These are phyloP conservation scores for Rhizophagus clarus DNA, from an alignment of 192 early-diverging fungal genomes.

Conservation along the genomic window DNA sequence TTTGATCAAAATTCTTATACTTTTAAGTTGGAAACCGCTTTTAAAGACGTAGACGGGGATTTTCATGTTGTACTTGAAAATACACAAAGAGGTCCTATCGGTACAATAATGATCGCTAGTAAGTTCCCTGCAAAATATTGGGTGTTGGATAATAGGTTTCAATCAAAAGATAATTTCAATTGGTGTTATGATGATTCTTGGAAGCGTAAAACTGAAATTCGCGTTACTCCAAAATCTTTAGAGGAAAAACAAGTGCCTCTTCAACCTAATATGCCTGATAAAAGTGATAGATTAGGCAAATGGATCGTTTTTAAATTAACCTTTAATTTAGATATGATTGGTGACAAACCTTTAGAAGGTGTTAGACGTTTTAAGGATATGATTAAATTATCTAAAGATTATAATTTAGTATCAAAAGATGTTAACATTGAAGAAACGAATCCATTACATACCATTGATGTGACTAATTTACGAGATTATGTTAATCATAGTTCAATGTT, in stretches of 20 bases:
- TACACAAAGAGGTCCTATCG: neutral
- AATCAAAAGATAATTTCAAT: constrained; percentile 1
- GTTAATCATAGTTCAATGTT: constrained; percentile 23
- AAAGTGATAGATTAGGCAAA: constrained; percentile 39
- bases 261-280: constrained; percentile 31
- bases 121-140: constrained; percentile 47
- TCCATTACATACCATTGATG: neutral
- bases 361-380: neutral
- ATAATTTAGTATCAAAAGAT: constrained; percentile 34
- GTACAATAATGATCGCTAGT: constrained; percentile 42
- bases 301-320: constrained; percentile 47
- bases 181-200: constrained; percentile 34
- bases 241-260: constrained; percentile 23
- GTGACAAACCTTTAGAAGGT: neutral
- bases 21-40: constrained; percentile 36
- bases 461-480: neutral
- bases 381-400: constrained; percentile 38
- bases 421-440: neutral
- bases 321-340: neutral
- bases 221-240: neutral
- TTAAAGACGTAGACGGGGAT: constrained; percentile 39
- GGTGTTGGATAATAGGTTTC: constrained; percentile 28
- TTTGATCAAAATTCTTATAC: neutral
- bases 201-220: constrained; percentile 42
- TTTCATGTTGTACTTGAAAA: constrained; percentile 31